A percentile compares a stretch with the other conserved stretches of the same genome.
phyloP scores from a whole-genome alignment of 257 asterid genomes.

The Capsicum rhomboideum region DNA sequence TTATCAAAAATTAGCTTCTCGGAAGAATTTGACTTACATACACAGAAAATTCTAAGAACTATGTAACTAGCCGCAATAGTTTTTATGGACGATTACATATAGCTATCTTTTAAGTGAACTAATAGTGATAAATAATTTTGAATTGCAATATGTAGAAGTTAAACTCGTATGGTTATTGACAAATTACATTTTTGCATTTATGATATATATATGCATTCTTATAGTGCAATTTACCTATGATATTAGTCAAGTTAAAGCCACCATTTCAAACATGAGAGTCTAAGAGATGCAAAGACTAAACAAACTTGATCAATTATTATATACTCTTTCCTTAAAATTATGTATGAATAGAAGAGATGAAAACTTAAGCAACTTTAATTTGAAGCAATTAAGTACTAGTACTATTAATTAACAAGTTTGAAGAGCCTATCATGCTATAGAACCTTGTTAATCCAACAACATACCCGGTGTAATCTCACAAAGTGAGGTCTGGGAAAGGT shows the following conservation, averaged over 20 bases:
- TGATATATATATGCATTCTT: background rate
- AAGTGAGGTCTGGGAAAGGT: too few species aligned
- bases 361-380: background rate
- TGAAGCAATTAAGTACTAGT: background rate
- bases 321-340: background rate
- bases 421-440: background rate
- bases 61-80: background rate
- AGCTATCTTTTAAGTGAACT: background rate
- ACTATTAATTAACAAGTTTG: background rate
- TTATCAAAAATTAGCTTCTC: too few species aligned
- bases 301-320: background rate
- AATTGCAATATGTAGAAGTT: background rate
- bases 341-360: background rate
- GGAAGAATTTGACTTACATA: background rate
- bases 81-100: background rate
- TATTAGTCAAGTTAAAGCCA: background rate
- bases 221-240: background rate
- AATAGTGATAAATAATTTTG: background rate
- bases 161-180: background rate
- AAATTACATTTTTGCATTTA: background rate
- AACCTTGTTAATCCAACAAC: too few species aligned
- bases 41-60: background rate
- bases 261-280: background rate
- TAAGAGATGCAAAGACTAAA: background rate
- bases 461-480: too few species aligned